phyloP scores from a whole-genome alignment of 2,329 filamentous ascomycete species.

The Fusarium ambrosium region DNA sequence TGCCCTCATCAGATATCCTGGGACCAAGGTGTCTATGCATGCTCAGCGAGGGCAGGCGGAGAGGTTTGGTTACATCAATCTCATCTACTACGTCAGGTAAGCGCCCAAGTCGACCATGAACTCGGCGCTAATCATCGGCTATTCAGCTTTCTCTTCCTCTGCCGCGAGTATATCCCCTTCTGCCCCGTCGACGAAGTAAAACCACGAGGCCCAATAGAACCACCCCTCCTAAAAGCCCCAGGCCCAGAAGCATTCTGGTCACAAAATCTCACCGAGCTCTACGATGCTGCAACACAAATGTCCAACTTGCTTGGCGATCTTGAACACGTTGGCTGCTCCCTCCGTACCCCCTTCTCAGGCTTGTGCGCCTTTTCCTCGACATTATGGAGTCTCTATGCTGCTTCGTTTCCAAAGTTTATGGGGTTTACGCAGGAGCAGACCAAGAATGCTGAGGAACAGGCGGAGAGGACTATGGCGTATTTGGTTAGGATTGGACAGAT shows the following conservation, averaged over 20 bases:
- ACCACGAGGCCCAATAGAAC: conserved; percentile 43
- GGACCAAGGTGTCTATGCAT: conserved; percentile 38
- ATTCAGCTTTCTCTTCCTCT: conserved; percentile 32
- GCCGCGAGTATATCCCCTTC: conserved; percentile 44
- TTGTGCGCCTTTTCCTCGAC: conserved; percentile 41
- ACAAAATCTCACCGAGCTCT: conserved; percentile 32
- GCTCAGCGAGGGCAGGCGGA: conserved; percentile 44
- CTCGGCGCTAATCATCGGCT: accelerated
- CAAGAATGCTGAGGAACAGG: conserved; percentile 21
- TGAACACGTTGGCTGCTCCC: conserved; percentile 34
- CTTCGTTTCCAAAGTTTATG: conserved; percentile 39
- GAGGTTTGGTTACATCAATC: conserved; percentile 43
- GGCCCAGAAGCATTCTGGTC: conserved; percentile 41
- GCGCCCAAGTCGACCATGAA: background rate
- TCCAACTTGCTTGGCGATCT: conserved; percentile 39
- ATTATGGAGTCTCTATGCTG: conserved; percentile 38
- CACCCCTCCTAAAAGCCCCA: conserved; percentile 34
- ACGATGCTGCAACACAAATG: conserved; percentile 41
- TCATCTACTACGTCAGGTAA: conserved; percentile 46
- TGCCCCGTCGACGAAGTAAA: conserved; percentile 40
- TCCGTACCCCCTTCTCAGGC: conserved; percentile 41
- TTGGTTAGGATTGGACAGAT: conserved; percentile 33
- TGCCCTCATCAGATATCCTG: conserved; percentile 37
- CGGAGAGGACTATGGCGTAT: conserved; percentile 24
- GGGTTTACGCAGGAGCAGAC: conserved; percentile 20